Base-by-base conservation (phyloP, 2,329 filamentous ascomycete species). In the Fusarium coffeatum region DNA sequence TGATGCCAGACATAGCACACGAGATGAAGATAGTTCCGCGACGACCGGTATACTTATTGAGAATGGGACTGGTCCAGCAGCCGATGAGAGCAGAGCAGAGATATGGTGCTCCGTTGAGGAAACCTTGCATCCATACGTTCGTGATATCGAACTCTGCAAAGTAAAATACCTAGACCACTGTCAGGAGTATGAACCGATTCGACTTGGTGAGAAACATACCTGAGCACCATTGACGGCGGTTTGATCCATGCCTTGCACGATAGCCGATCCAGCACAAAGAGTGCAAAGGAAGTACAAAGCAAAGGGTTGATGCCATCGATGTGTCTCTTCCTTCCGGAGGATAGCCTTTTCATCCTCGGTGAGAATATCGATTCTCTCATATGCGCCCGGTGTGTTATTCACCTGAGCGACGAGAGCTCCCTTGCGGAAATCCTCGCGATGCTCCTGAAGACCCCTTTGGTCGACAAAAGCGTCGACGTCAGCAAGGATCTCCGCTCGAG, bases 211-310 rank as follows among this genome's bases (percentile, higher is more conserved):
- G n/a, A n/a, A 42, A 57, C 64, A 84, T 41, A 89, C 83, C 68
- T 90, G 88, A 5, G 88, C 88, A 40, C 88, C 88, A 63, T 90
- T 89, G 49, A 89, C 87, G 5, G 89, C 88, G 0, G 88, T 89
- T 75, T 90, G 87, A 73, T 90, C 88, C 86, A 90, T 89, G 69
- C 89, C 89, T 71, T 90, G 89, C 1, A 91, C 89, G 15, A 88
- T 88, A 22, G 89, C 89, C 15, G 77, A 79, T 0, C 78, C 77
- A 0, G 78, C 78, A 23, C 78, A 80, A 0, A 80, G 72, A 3
- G 74, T 75, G 54, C 79, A 80, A 2, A 81, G 74, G 27, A 79
- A 79, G 71, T 80, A 80, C 8, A 80, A 72, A 30, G 70, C 71
- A 30, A 75, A 78, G 0, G 79, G 79, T 12, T 79, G 76, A 3